Evolutionary conservation across 805 yeast species (phyloP), one percentile per base, ranked within the genome.

Genomic region (fission yeast (Schizosaccharomyces pombe)): DNA sequence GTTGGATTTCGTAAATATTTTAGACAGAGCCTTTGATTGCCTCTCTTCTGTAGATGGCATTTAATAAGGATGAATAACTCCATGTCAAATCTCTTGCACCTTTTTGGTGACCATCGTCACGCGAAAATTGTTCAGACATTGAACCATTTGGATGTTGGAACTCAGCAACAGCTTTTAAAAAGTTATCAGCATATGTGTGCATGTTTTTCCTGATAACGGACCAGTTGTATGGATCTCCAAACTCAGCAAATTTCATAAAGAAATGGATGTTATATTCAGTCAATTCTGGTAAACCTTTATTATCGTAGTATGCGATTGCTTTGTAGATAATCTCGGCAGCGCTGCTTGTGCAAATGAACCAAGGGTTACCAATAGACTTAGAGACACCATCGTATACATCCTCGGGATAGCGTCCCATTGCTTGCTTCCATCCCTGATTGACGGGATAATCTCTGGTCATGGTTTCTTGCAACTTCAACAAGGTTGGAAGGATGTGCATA

Each of bases 81-180:
- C 97, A 89, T 3, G 96, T 87, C 60, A 89, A 74, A 60, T 83
- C 76, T 55, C 69, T 67, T 0, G 97, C 97, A 5, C 97, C 97
- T 65, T 80, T 82, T 81, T 85, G 77, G 64, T 67, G 85, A 0
- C 97, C 97, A 47, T 74, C 77, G 61, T 78, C 74, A 62, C 75
- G 77, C 67, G 83, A 85, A 65, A 85, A 85, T 63, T 89, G 95
- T 67, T 89, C 97, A 61, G 87, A 80, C 78, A 89, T 79, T 54
- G 73, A 75, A 2, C 93, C 93, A 19, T 77, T 75, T 54, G 66
- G 67, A 60, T 76, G 82, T 3, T 74, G 71, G 58, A 68, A 73
- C 5, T 58, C 58, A 28, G 71, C 60, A 26, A 67, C 47, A 3
- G 56, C 55, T 14, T 54, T 31, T 9, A 61, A 52, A 12, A 54